Conservation (phyloP, 179 eudicot genomes). For the Silene noctiflora region DNA sequence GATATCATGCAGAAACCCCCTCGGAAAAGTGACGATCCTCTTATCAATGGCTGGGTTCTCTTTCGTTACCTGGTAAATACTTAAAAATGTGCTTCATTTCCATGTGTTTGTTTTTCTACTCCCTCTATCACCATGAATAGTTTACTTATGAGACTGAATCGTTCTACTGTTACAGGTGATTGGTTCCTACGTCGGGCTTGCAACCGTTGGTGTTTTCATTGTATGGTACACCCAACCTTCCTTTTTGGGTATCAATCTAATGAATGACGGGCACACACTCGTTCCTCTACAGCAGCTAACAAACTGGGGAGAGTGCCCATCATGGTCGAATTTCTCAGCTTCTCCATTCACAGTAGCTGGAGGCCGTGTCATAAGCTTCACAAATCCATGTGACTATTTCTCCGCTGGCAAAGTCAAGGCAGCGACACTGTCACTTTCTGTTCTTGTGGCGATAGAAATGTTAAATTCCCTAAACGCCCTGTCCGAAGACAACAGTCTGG, state of each 20-base stretch:
- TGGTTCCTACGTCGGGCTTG: slow-evolving; percentile 79
- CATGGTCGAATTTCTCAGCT: slow-evolving; percentile 79
- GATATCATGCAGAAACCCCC: slow-evolving; percentile 88
- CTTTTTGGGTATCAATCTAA: slow-evolving; percentile 62
- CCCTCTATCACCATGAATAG: too few relatives aligned
- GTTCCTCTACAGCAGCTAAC: slow-evolving; percentile 57
- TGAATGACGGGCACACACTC: slow-evolving; percentile 70
- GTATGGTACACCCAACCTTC: slow-evolving; percentile 86
- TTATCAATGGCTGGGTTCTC: slow-evolving; percentile 73
- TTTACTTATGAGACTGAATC: neutral
- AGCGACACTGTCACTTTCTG: slow-evolving; percentile 83
- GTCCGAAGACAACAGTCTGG: slow-evolving; percentile 74
- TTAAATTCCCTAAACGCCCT: slow-evolving; percentile 85
- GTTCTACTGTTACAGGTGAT: slow-evolving; percentile 50
- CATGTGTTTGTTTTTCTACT: neutral
- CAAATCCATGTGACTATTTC: slow-evolving; percentile 82
- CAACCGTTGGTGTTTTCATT: slow-evolving; percentile 83
- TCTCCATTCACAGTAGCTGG: slow-evolving; percentile 61
- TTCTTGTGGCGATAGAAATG: slow-evolving; percentile 86
- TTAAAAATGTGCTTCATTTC: neutral
- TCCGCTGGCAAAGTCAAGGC: slow-evolving; percentile 78
- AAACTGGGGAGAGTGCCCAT: slow-evolving; percentile 79
- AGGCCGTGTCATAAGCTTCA: slow-evolving; percentile 42
- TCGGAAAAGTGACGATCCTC: slow-evolving; percentile 70
- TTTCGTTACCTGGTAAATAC: slow-evolving; percentile 73